Evolutionary conservation across 108 stramenopile genomes (phyloP).

Genomic region (Seminavis robusta): DNA sequence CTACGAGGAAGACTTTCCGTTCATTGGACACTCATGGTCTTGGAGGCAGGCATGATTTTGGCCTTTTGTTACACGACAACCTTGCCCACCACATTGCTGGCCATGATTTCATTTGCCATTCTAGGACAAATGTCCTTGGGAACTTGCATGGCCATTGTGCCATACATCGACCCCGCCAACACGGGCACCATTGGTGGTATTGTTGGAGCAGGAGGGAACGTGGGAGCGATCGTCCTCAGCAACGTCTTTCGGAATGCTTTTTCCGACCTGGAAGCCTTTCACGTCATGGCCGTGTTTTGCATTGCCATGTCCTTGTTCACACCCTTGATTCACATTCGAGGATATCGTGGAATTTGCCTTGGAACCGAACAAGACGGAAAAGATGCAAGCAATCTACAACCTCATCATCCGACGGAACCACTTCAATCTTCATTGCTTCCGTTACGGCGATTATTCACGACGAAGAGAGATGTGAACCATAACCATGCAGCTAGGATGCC

Average conservation of each 20-base stretch:
- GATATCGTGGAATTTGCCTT: no score
- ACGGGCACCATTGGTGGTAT: constrained; percentile 79
- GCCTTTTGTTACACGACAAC: constrained; percentile 50
- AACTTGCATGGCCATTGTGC: constrained; percentile 74
- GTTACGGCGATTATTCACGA: no score
- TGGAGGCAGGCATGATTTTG: constrained; percentile 63
- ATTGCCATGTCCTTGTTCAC: no score
- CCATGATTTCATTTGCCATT: constrained; percentile 73
- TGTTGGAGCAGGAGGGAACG: constrained; percentile 77
- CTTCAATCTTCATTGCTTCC: no score
- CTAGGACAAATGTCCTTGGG: constrained; percentile 82
- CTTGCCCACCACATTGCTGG: constrained; percentile 47
- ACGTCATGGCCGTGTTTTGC: no score
- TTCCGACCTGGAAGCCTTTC: constrained; percentile 38
- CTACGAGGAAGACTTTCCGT: constrained; percentile 59
- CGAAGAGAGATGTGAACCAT: no score
- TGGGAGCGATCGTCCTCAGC: constrained; percentile 55
- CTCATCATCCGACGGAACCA: no score
- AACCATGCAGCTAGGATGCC: no score
- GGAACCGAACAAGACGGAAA: no score
- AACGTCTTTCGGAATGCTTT: constrained; percentile 47
- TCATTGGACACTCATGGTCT: constrained; percentile 46
- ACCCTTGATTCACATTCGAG: no score
- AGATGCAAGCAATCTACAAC: no score
- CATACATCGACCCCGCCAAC: constrained; percentile 72